A percentile compares a stretch with the other conserved stretches of the same genome.
Evolutionary conservation across 306 rosid species (phyloP).

Genomic region (Gillenia trifoliata): DNA sequence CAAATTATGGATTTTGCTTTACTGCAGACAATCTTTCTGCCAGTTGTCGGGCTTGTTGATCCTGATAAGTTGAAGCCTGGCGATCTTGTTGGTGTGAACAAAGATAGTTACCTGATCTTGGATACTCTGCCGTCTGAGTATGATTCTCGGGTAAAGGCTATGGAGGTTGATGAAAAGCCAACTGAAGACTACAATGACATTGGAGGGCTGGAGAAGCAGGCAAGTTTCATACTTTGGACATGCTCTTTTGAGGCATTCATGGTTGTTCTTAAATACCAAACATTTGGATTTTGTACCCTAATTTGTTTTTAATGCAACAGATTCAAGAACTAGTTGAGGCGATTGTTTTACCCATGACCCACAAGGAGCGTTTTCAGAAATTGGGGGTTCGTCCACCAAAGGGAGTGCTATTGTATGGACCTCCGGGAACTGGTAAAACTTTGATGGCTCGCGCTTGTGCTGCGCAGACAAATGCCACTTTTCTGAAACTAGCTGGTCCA

Average conservation of each 20-base stretch:
- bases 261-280: neutral
- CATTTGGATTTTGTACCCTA: neutral
- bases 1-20: conserved; percentile 10
- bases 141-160: conserved; percentile 92
- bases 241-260: neutral
- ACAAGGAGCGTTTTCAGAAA: conserved; percentile 90
- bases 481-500: conserved; percentile 91
- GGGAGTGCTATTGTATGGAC: conserved; percentile 95
- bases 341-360: conserved; percentile 94
- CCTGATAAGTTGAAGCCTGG: conserved; percentile 92
- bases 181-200: conserved; percentile 91
- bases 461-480: conserved; percentile 95
- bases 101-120: conserved; percentile 91
- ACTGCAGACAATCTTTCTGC: conserved; percentile 86
- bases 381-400: conserved; percentile 97
- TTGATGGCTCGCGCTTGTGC: conserved; percentile 99
- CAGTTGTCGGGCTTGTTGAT: conserved; percentile 98
- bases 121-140: conserved; percentile 95
- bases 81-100: conserved; percentile 96
- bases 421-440: conserved; percentile 99
- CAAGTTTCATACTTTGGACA: conserved; percentile 13
- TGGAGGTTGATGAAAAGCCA: conserved; percentile 98
- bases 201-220: conserved; percentile 97
- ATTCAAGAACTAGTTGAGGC: conserved; percentile 98
- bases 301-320: conserved; percentile 30